Evolutionary conservation across 2,329 filamentous ascomycete genomes (phyloP), one percentile per base, ranked within the genome.

Genomic region (Tolypocladium endophyticum): DNA sequence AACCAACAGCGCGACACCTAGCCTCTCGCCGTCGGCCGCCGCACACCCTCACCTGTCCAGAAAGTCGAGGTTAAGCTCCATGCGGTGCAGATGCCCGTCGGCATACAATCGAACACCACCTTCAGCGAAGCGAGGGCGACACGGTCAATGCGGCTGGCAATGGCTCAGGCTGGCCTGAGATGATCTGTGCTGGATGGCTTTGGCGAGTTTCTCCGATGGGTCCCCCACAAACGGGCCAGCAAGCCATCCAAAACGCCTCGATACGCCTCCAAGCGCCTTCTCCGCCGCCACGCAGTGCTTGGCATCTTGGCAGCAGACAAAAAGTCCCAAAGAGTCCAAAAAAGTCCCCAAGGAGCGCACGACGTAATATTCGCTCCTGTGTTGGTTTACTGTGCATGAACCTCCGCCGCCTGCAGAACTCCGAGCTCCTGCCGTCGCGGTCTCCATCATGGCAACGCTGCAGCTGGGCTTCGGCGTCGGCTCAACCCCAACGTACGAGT

Each of bases 291-390:
- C 9, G 8, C 8, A 28, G 53, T n/a, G 28, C 60, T 61, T 59
- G 60, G 60, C 58, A n/a, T 28, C 60, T 61, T 59, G 60, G 60
- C 58, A 41, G 55, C 45, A 38, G 50, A 33, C 53, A 58, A 58
- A 61, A 61, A 55, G 60, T 61, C 43, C 43, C 43, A 47, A 25
- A 47, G 9, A 47, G n/a, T 25, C 11, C 43, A 45, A 55, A 58
- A 61, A 61, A 52, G 60, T 61, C 47, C 60, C 55, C 4, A 11
- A 30, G n/a, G 12, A 50, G 47, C 16, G 11, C 20, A 43, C 39
- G 39, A 43, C 39, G 20, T 43, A n/a, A 43, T 30, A 12, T n/a
- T 23, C 18, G 47, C 47, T n/a, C 18, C 18, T 33, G 12, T 28
- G 12, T 28, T 53, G 20, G 30, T 6, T 14, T 53, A 20, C 28